Evolutionary conservation across 352 stramenopile genomes (phyloP).

Genomic region (Sclerospora graminicola): DNA sequence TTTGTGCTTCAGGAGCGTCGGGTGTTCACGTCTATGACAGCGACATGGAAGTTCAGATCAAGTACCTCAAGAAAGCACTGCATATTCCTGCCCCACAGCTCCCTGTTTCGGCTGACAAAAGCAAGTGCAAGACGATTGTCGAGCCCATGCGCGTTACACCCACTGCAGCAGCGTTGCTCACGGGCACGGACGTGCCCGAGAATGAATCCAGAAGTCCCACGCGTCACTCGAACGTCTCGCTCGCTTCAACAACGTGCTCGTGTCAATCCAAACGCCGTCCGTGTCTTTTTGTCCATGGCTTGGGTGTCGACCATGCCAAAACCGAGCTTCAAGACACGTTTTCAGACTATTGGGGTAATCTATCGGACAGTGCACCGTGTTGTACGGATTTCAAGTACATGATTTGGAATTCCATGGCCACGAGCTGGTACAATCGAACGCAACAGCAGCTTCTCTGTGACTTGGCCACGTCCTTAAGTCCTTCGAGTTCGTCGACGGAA

Average conservation of each 20-base stretch:
- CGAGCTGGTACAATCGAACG: constrained; percentile 23
- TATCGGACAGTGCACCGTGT: constrained; percentile 32
- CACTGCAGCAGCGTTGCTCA: constrained; percentile 17
- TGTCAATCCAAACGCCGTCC: constrained; percentile 23
- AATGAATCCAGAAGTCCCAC: constrained; percentile 9
- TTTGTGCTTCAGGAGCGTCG: constrained; percentile 16
- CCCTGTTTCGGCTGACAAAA: neutral
- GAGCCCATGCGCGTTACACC: constrained; percentile 14
- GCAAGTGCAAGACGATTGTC: constrained; percentile 8
- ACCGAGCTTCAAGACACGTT: constrained; percentile 19
- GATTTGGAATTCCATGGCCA: constrained; percentile 28
- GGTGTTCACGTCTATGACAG: constrained; percentile 18
- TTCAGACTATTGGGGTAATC: constrained; percentile 25
- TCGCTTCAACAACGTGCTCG: constrained; percentile 13
- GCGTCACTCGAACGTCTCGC: neutral
- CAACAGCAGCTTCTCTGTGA: constrained; percentile 33
- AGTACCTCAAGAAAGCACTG: constrained; percentile 15
- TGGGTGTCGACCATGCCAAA: constrained; percentile 18
- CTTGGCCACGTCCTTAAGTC: constrained; percentile 11
- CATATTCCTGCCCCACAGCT: constrained; percentile 13
- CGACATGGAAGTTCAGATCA: constrained; percentile 20
- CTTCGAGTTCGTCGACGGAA: constrained; percentile 11
- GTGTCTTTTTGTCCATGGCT: constrained; percentile 39
- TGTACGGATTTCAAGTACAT: constrained; percentile 35
- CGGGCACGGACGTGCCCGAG: constrained; percentile 13